These are phyloP conservation scores for Annulohypoxylon moriforme DNA, from an alignment of 495 filamentous ascomycete genomes.

Conservation along the genomic window DNA sequence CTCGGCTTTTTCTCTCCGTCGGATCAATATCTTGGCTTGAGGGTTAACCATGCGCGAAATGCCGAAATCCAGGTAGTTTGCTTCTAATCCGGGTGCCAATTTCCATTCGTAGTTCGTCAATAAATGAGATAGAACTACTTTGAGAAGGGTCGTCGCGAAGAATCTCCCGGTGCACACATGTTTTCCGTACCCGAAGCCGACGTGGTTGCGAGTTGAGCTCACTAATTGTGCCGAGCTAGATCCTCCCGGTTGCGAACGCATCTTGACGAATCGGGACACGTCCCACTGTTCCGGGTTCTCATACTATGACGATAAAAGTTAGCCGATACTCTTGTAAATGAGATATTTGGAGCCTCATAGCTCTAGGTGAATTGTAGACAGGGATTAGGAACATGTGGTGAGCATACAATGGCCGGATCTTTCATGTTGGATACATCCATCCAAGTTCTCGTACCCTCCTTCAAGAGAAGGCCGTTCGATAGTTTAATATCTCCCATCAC, in stretches of 20 bases:
- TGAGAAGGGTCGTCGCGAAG: conserved; percentile 55
- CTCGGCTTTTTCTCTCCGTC: conserved; percentile 21
- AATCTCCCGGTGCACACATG: conserved; percentile 59
- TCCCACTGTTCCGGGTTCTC: conserved; percentile 58
- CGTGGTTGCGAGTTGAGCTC: conserved; percentile 54
- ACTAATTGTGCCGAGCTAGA: conserved; percentile 60
- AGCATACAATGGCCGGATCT: conserved; percentile 50
- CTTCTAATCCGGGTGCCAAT: conserved; percentile 31
- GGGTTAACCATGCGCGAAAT: not conserved
- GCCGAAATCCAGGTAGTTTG: not conserved
- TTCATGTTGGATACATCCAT: conserved; percentile 50
- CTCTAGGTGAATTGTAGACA: not conserved
- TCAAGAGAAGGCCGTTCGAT: conserved; percentile 61
- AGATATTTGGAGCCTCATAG: no score
- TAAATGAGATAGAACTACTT: conserved; percentile 54
- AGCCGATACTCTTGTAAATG: not conserved
- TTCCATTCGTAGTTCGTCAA: conserved; percentile 58
- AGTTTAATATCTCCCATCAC: conserved; percentile 53
- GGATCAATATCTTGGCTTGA: conserved; percentile 16
- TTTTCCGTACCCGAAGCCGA: conserved; percentile 54
- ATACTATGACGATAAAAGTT: conserved; percentile 41
- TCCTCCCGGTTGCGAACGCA: conserved; percentile 52
- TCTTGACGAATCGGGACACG: conserved; percentile 58
- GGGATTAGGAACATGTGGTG: not conserved
- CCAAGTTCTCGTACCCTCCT: conserved; percentile 58